Base-by-base conservation (phyloP, 75 land plant species). In the Azolla pinnata region DNA sequence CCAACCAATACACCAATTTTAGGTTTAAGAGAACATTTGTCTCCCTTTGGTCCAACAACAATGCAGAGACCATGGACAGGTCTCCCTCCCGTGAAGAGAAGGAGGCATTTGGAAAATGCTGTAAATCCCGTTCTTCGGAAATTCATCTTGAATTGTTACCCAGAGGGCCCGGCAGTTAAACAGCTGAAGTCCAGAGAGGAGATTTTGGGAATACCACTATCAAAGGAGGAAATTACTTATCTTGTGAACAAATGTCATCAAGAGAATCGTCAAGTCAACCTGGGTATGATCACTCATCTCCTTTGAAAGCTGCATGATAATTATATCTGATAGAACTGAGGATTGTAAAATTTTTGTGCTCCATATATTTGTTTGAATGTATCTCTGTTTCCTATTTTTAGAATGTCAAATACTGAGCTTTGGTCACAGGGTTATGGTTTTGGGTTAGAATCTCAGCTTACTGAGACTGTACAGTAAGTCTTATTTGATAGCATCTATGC, bases 31-130 rank as follows among this genome's bases (percentile, higher is more conserved):
- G 96, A 85, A 60, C 75, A 64, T 5, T 81, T 64, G 52, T 35
- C 78, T 50, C 98, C 98, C 25, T 93, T 93, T 56, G 96, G 96
- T 30, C 98, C 98, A 5, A 44, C 25, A 14, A 75, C 82, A 2
- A 83, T 88, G 87, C 59, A 64, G 10, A 53, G 98, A 66, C 98
- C 98, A 46, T 93, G 98, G 98, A 89, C 90, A 1, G 98, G 98
- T 23, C 31, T 74, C 53, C 63, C 74, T 12, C 98, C 98, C 29
- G 85, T 64, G 85, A 83, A 76, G 89, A 93, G 79, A 78, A 72
- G 63, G 49, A 68, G 35, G 77, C 64, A 42, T 90, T 82, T 63
- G 80, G 88, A 29, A 90, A 93, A 28, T 89, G 90, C 1, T 89
- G 83, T 45, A 60, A 55, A 44, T 68, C 75, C 49, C 96, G 87